These are phyloP conservation scores for Candida anutae DNA, from an alignment of 1,139 yeast species.

Conservation along the genomic window DNA sequence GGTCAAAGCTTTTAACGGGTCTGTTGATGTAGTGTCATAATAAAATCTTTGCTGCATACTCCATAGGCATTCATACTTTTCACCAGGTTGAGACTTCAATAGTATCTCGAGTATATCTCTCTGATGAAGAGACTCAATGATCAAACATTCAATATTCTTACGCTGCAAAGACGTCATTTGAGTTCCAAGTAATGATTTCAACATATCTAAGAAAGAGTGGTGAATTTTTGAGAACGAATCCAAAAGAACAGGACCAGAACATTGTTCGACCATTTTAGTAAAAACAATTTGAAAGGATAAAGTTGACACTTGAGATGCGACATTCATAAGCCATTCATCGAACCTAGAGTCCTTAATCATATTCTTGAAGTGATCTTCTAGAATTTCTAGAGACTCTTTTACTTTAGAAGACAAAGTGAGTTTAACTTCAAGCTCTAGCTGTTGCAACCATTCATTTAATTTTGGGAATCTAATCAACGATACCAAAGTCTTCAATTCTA, in stretches of 20 bases:
- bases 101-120: constrained; percentile 31
- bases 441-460: constrained; percentile 57
- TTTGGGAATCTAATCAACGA: constrained; percentile 34
- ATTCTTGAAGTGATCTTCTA: constrained; percentile 6
- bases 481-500: constrained; percentile 39
- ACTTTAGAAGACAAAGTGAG: constrained; percentile 34
- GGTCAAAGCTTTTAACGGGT: constrained; percentile 21
- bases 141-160: constrained; percentile 47
- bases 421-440: constrained; percentile 49
- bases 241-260: neutral
- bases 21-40: constrained; percentile 12
- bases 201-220: constrained; percentile 1
- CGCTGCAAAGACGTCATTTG: constrained; percentile 27
- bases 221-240: neutral
- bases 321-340: constrained; percentile 5
- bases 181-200: constrained; percentile 8
- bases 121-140: constrained; percentile 65
- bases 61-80: constrained; percentile 34
- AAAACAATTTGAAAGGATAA: constrained; percentile 55
- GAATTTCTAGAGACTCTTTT: constrained; percentile 5
- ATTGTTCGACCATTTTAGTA: constrained; percentile 36
- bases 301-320: constrained; percentile 54
- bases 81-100: constrained; percentile 9
- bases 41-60: constrained; percentile 47
- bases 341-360: constrained; percentile 4